These are phyloP conservation scores for Fusarium staphyleae DNA, from an alignment of 2,329 filamentous ascomycete species.

Conservation along the genomic window DNA sequence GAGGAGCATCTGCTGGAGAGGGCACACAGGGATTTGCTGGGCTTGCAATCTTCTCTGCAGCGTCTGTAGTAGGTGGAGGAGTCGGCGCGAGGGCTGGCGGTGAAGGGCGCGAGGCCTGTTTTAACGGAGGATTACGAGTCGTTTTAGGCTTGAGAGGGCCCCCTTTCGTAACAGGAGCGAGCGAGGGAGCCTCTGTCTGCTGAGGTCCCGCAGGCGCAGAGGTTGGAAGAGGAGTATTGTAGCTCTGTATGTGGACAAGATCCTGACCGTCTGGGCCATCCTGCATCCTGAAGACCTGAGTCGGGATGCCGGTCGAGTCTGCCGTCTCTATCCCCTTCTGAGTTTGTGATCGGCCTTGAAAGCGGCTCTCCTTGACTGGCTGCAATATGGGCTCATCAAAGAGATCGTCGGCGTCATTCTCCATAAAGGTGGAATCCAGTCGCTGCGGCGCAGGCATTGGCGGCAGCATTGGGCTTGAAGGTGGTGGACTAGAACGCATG, in stretches of 20 bases:
- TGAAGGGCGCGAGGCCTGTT: constrained; percentile 29
- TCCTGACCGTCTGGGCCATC: constrained; percentile 47
- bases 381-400: constrained; percentile 67
- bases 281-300: constrained; percentile 54
- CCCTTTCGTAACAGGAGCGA: constrained; percentile 39
- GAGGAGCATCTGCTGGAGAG: constrained; percentile 14
- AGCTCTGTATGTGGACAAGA: constrained; percentile 47
- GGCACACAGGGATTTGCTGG: constrained; percentile 31
- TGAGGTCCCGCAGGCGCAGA: constrained; percentile 30
- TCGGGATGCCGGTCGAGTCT: constrained; percentile 48
- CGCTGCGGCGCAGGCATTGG: constrained; percentile 67
- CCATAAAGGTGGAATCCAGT: constrained; percentile 85
- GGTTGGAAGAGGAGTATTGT: constrained; percentile 42
- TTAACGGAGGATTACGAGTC: constrained; percentile 24
- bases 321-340: constrained; percentile 43
- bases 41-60: constrained; percentile 45
- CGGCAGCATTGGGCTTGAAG: constrained; percentile 81
- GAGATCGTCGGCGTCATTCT: constrained; percentile 73
- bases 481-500: constrained; percentile 66
- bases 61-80: constrained; percentile 51
- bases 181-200: constrained; percentile 29
- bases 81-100: constrained; percentile 45
- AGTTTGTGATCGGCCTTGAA: constrained; percentile 29
- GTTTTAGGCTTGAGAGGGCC: constrained; percentile 17
- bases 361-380: constrained; percentile 47